Evolutionary conservation across 176 grass and related monocot genomes (phyloP), one percentile per base, ranked within the genome.

Genomic region (Lolium perenne): DNA sequence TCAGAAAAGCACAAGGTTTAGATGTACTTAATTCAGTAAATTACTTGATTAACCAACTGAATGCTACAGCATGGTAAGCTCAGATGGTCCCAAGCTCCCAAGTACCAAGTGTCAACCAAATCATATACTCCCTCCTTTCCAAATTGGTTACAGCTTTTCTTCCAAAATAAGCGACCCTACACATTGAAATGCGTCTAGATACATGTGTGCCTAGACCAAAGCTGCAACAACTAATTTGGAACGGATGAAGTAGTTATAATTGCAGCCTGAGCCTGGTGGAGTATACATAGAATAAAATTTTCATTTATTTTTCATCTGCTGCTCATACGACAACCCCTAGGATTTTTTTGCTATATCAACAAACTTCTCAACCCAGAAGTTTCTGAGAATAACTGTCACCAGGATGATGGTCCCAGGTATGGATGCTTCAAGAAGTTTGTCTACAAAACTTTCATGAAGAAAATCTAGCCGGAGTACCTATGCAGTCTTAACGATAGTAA

Each of bases 401-500:
- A 0, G 40, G 43, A 81, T 73, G 43, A 81, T 73, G 26, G 26
- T 2, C 69, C 49, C 26, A 62, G 13, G 53, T 86, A 2, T 3
- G 15, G 56, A 81, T 23, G 29, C 45, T 54, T 65, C 13, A 43
- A 65, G 51, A 87, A 46, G 29, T 73, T 38, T 15, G 5, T 25
- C 49, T 73, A 46, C 48, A 20, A 49, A 72, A 50, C 8, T 25
- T 71, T 10, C 46, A 2, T 59, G 45, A 48, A 78, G 23, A 51
- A 81, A 76, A 38, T 38, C 61, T 82, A 83, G 48, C 16, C 38
- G 66, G 48, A 66, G 60, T 87, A 43, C 15, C 49, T 51, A 79
- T 1, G 10, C 43, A 51, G 62, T 53, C 65, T 43, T 74, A 32
- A 47, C 15, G 61, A 38, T 13, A 47, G 3, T 20, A 58, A 74